Conservation (phyloP, 169 alveolate genomes). For the Cryptosporidium xiaoi region DNA sequence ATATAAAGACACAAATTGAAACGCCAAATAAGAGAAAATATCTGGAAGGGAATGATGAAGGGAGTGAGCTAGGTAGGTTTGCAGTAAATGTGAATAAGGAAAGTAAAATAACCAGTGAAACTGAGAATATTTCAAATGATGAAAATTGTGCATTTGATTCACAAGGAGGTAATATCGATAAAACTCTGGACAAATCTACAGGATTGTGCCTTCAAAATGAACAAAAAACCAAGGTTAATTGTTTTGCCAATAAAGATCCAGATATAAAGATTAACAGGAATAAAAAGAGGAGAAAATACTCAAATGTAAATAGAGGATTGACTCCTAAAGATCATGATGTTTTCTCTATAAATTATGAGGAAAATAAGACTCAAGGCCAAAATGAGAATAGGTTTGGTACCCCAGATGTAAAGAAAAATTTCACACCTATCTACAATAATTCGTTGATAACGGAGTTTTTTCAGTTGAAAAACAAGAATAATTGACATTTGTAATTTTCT, state of each 20-base stretch:
- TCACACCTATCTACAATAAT: slow-evolving; percentile 12
- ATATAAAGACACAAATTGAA: background rate
- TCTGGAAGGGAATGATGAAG: too few species aligned
- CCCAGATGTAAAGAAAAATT: background rate
- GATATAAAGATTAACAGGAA: background rate
- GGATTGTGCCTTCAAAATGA: too few species aligned
- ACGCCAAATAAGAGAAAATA: too few species aligned
- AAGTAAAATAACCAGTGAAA: too few species aligned
- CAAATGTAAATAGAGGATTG: slow-evolving; percentile 6
- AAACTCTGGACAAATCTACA: too few species aligned
- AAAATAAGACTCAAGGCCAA: background rate
- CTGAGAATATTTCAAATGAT: too few species aligned
- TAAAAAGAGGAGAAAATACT: slow-evolving; percentile 28
- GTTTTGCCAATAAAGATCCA: too few species aligned
- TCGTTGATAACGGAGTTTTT: slow-evolving; percentile 60
- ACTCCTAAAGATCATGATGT: background rate
- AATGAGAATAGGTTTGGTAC: background rate
- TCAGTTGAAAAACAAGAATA: slow-evolving; percentile 20
- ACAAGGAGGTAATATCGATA: too few species aligned
- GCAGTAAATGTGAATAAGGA: too few species aligned
- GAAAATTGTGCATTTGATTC: too few species aligned
- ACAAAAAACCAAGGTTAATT: too few species aligned
- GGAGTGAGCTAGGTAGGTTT: too few species aligned
- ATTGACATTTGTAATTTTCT: background rate
- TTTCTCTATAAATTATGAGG: background rate